Conservation (phyloP, 1,284 basidiomycete genomes). For the Ganoderma lucidum region DNA sequence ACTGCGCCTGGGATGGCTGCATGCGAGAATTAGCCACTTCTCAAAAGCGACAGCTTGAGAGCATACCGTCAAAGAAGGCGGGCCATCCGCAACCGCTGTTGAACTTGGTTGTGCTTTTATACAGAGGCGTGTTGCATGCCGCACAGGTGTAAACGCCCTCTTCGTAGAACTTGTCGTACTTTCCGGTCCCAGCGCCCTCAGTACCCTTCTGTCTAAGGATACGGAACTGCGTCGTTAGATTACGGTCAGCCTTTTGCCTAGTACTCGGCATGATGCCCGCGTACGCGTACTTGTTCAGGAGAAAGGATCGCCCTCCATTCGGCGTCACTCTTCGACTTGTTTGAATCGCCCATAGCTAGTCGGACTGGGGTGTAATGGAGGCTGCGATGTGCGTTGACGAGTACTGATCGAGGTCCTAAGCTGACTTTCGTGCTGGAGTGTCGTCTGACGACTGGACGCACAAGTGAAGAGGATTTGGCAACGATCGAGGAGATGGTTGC, state of each 20-base stretch:
- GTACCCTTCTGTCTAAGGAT: slow-evolving; percentile 90
- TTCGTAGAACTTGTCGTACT: slow-evolving; percentile 76
- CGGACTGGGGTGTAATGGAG: slow-evolving; percentile 19
- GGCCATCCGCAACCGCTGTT: slow-evolving; percentile 96
- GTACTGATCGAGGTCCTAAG: background rate
- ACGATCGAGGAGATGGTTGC: slow-evolving; percentile 9
- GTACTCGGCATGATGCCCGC: background rate
- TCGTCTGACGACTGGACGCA: slow-evolving; percentile 15
- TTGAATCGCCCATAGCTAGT: slow-evolving; percentile 27
- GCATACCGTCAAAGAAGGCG: slow-evolving; percentile 90
- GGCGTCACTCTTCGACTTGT: slow-evolving; percentile 67
- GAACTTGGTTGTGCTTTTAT: slow-evolving; percentile 92
- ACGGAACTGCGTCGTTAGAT: slow-evolving; percentile 67
- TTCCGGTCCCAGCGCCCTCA: slow-evolving; percentile 78
- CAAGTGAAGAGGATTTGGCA: slow-evolving; percentile 11
- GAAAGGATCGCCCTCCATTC: slow-evolving; percentile 89
- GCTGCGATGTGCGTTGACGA: slow-evolving; percentile 6
- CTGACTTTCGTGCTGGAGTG: background rate
- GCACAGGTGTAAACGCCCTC: slow-evolving; percentile 80
- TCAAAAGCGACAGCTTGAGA: background rate
- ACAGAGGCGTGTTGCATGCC: slow-evolving; percentile 77
- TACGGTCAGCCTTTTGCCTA: background rate
- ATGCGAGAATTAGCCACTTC: background rate
- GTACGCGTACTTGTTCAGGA: slow-evolving; percentile 75
- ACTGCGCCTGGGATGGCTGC: slow-evolving; percentile 91